Conservation (phyloP, 768 basidiomycete genomes). For the Lepiota subincarnata region DNA sequence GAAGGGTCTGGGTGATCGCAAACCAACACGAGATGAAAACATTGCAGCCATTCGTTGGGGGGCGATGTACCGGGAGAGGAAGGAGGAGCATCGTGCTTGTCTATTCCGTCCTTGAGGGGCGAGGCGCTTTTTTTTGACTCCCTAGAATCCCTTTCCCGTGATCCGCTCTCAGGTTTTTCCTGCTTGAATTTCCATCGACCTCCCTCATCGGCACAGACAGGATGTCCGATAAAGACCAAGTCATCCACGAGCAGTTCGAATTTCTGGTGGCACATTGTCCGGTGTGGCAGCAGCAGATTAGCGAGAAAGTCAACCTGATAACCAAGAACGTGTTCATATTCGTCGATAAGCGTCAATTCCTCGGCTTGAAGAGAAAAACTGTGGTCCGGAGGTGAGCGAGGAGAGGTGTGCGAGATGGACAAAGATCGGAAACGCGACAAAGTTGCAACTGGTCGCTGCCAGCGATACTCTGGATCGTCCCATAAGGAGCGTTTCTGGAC, state of each 20-base stretch:
- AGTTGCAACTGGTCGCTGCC: conserved; percentile 50
- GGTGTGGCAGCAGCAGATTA: conserved; percentile 71
- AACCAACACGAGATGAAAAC: conserved; percentile 84
- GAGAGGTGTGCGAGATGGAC: conserved; percentile 45
- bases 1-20: conserved; percentile 89
- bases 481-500: conserved; percentile 21
- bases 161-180: conserved; percentile 49
- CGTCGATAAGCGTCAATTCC: conserved; percentile 32
- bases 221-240: conserved; percentile 91
- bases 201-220: conserved; percentile 74
- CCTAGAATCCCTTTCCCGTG: conserved; percentile 55
- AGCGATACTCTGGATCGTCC: conserved; percentile 51
- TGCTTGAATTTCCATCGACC: conserved; percentile 72
- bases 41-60: conserved; percentile 55
- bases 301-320: conserved; percentile 82
- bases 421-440: conserved; percentile 40
- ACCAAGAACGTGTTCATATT: conserved; percentile 71
- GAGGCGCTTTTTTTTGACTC: conserved; percentile 39
- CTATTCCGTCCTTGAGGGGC: conserved; percentile 23
- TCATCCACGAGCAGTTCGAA: conserved; percentile 92
- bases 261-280: conserved; percentile 85
- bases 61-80: conserved; percentile 32
- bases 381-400: conserved; percentile 46
- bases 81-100: conserved; percentile 21
- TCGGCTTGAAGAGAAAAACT: conserved; percentile 37